phyloP scores from a whole-genome alignment of 768 basidiomycete species.

The Leucocoprinus leucothites region DNA sequence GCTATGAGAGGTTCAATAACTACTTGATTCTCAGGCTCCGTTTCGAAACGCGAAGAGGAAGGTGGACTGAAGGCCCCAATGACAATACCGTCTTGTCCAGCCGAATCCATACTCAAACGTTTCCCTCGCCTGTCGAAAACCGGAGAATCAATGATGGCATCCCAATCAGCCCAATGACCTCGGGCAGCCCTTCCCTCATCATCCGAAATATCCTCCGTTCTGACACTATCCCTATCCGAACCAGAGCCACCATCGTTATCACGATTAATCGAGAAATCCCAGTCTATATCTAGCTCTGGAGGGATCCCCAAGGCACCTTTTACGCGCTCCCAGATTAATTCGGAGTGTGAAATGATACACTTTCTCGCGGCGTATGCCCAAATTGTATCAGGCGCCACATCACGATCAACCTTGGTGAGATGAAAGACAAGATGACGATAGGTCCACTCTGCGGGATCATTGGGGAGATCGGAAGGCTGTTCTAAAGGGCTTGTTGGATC shows the following conservation, averaged over 20 bases:
- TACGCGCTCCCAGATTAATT: constrained; percentile 89
- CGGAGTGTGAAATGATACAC: constrained; percentile 73
- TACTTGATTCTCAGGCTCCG: constrained; percentile 8
- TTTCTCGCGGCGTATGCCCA: constrained; percentile 75
- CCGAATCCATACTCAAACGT: constrained; percentile 20
- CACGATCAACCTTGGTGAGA: constrained; percentile 62
- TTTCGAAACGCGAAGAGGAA: constrained; percentile 9
- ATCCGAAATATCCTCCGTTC: constrained; percentile 40
- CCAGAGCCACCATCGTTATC: background rate
- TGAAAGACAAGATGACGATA: constrained; percentile 68
- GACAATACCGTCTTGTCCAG: constrained; percentile 15
- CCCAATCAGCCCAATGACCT: constrained; percentile 45
- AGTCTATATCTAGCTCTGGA: constrained; percentile 73
- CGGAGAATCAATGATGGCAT: constrained; percentile 43
- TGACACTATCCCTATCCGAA: constrained; percentile 16
- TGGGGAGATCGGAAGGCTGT: constrained; percentile 29
- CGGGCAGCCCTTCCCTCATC: constrained; percentile 35
- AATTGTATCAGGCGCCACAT: constrained; percentile 59
- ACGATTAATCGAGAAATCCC: constrained; percentile 24
- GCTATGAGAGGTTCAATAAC: constrained; percentile 55
- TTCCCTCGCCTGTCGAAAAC: constrained; percentile 22
- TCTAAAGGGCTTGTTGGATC: constrained; percentile 7
- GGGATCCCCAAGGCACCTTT: constrained; percentile 88
- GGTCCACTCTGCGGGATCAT: constrained; percentile 69
- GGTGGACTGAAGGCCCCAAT: constrained; percentile 21